Conservation (phyloP, 352 stramenopile species). For the Phytopythium cucurbitacearum region DNA sequence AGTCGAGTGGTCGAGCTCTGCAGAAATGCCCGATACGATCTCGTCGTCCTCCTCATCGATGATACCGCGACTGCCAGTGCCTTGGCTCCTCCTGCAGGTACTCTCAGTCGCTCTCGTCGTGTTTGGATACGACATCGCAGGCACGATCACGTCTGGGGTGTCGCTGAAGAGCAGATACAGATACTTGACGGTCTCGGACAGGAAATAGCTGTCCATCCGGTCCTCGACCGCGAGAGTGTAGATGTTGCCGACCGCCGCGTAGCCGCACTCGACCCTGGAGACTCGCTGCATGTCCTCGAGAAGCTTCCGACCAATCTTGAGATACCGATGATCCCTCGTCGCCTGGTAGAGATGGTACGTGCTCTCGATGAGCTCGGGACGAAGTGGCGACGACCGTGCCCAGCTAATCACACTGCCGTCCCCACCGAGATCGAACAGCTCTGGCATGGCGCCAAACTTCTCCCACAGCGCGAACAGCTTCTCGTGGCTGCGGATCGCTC, state of each 20-base stretch:
- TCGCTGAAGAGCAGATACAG: constrained; percentile 98
- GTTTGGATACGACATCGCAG: constrained; percentile 17
- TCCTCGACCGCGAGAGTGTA: constrained; percentile 89
- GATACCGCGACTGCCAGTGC: background rate
- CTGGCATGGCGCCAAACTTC: constrained; percentile 93
- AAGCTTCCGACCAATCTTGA: constrained; percentile 87
- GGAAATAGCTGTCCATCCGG: constrained; percentile 99
- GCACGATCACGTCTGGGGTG: constrained; percentile 67
- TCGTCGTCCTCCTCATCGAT: background rate
- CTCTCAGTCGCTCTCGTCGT: constrained; percentile 4
- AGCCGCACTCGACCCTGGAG: constrained; percentile 89
- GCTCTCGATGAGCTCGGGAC: constrained; percentile 97
- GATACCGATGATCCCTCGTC: constrained; percentile 84
- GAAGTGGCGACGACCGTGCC: constrained; percentile 88
- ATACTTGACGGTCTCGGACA: constrained; percentile 99
- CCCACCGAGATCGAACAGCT: constrained; percentile 87
- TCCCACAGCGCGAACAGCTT: constrained; percentile 94
- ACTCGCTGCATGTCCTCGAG: constrained; percentile 87
- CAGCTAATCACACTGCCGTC: constrained; percentile 57
- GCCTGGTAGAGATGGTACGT: constrained; percentile 95
- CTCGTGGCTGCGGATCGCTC: constrained; percentile 89
- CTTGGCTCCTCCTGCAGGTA: background rate
- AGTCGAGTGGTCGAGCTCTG: no score
- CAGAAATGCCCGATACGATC: background rate
- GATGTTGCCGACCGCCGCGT: constrained; percentile 90